Base-by-base conservation (phyloP, 768 basidiomycete genomes). In the Trametes punicea region DNA sequence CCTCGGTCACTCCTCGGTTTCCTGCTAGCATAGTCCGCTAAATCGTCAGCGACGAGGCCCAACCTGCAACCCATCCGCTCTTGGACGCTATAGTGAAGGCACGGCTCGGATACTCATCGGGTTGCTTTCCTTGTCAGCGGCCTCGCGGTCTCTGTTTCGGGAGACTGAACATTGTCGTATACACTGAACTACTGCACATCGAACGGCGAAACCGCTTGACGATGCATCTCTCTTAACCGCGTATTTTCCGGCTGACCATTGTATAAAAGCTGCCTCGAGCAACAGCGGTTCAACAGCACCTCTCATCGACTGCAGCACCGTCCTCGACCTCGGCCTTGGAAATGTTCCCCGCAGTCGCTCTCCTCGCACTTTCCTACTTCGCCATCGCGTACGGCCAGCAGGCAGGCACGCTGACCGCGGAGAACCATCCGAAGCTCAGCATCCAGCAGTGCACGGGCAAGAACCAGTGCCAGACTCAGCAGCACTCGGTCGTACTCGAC, bases 371-470 rank as follows among this genome's bases (percentile, higher is more conserved):
- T 49, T 60, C 67, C 20, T 57, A 65, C 52, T 23, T 67, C 56
- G 64, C 80, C 48, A 70, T 74, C 51, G 78, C 67, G n/a, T 70
- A 64, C 57, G 81, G 69, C 60, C 80, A 82, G 62, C 79, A 80
- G 56, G 73, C 75, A 51, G 81, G 80, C 60, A 79, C 76, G 15
- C 60, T 70, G 41, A 70, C 67, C 36, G 68, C 79, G 1, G 81
- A 82, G 64, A 73, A 46, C 53, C 79, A 81, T 68, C 80, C 81
- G n/a, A 33, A 68, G 15, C 67, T 82, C 39, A 62, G 74, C 38
- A 75, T 70, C 67, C 71, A 77, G 64, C 71, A 75, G 55, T 82
- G 81, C 67, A 77, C 80, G 25, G 67, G 70, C 41, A 46, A 63
- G 26, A 76, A 74, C 44, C 67, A 68, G 31, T 80, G 80, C 67